Evolutionary conservation across 495 filamentous ascomycete genomes (phyloP).

Genomic region (Xylaria bambusicola): DNA sequence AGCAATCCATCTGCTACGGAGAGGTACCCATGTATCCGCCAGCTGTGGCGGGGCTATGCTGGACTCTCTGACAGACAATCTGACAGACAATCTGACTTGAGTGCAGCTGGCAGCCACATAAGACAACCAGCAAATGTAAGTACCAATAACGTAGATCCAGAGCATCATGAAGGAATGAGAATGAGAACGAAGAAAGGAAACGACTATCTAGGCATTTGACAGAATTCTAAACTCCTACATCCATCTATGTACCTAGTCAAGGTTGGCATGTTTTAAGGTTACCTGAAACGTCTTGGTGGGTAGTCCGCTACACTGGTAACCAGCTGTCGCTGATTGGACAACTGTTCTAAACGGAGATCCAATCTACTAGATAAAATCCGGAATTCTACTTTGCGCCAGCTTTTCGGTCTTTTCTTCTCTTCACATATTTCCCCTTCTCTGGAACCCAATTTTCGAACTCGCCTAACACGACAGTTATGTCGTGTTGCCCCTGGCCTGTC

Average conservation of each 20-base stretch:
- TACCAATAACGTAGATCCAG: no score
- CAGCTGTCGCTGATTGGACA: slow-evolving; percentile 6
- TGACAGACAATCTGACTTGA: no score
- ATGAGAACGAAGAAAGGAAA: no score
- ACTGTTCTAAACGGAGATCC: not conserved
- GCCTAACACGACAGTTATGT: slow-evolving; percentile 12
- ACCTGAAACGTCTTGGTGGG: no score
- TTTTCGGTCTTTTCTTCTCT: slow-evolving; percentile 28
- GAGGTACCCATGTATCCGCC: no score
- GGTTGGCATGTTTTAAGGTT: no score
- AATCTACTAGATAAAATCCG: slow-evolving; percentile 3
- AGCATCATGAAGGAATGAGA: no score
- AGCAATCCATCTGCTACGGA: no score
- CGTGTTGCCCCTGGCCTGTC: slow-evolving; percentile 12
- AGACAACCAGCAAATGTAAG: no score
- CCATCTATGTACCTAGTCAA: no score
- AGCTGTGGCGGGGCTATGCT: slow-evolving; percentile 13
- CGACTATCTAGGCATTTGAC: no score
- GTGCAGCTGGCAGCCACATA: slow-evolving; percentile 9
- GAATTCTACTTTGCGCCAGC: slow-evolving; percentile 12
- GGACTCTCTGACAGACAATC: not conserved
- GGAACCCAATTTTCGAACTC: slow-evolving; percentile 25
- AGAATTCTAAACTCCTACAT: no score
- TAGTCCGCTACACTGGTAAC: not conserved
- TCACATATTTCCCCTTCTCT: slow-evolving; percentile 44